phyloP scores from a whole-genome alignment of 306 rosid genomes.

The Fragaria nilgerrensis region DNA sequence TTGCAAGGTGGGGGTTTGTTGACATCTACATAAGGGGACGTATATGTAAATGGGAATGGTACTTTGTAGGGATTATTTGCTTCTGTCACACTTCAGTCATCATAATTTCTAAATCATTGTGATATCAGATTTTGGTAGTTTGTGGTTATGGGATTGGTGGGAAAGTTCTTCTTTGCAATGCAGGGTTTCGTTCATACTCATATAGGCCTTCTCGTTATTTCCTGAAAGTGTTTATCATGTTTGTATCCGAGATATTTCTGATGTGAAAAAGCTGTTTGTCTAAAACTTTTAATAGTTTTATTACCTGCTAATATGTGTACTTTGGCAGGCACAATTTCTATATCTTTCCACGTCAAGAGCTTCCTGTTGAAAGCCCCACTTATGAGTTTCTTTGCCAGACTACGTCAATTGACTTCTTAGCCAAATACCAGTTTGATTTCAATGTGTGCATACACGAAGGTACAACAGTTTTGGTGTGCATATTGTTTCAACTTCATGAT shows the following conservation, averaged over 20 bases:
- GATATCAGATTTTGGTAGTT: not conserved
- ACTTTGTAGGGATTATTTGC: not conserved
- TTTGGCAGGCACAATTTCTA: conserved; percentile 79
- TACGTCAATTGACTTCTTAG: conserved; percentile 83
- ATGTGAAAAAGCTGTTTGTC: not conserved
- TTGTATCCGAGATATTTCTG: not conserved
- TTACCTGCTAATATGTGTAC: conserved; percentile 9
- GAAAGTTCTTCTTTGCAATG: not conserved
- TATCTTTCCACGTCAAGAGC: conserved; percentile 82
- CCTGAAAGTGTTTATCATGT: not conserved
- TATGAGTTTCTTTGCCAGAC: conserved; percentile 89
- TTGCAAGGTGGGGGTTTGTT: not conserved
- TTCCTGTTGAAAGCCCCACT: conserved; percentile 42
- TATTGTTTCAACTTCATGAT: not conserved
- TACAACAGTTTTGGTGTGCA: conserved; percentile 12
- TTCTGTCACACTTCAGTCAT: not conserved
- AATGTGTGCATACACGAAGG: conserved; percentile 86
- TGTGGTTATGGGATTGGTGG: not conserved
- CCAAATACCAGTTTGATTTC: conserved; percentile 87
- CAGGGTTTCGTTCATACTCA: not conserved
- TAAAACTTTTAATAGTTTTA: not conserved
- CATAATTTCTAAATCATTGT: not conserved
- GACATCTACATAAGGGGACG: not conserved
- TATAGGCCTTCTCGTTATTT: not conserved
- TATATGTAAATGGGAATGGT: not conserved